These are phyloP conservation scores for Thelephora terrestris DNA, from an alignment of 1,284 basidiomycete species.

Conservation along the genomic window DNA sequence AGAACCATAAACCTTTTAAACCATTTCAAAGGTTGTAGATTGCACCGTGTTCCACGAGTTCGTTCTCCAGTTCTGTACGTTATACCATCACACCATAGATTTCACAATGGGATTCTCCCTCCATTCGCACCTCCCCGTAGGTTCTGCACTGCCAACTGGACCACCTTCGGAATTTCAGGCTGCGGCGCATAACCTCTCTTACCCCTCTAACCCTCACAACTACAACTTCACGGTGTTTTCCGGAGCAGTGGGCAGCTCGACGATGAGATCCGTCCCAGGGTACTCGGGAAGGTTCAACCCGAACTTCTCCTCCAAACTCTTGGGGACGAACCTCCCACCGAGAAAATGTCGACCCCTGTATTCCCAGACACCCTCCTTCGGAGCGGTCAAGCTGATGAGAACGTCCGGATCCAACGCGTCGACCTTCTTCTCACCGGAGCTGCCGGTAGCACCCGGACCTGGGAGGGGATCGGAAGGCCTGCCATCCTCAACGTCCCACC, in stretches of 20 bases:
- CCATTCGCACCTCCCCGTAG: too few species aligned
- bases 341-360: conserved; percentile 86
- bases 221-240: conserved; percentile 14
- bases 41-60: too few species aligned
- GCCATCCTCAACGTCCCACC: conserved; percentile 89
- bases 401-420: conserved; percentile 58
- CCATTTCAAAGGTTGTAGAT: too few species aligned
- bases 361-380: conserved; percentile 75
- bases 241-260: conserved; percentile 42
- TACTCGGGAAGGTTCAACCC: conserved; percentile 72
- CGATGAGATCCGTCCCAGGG: conserved; percentile 70
- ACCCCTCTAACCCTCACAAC: conserved; percentile 12
- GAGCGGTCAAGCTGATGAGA: conserved; percentile 86
- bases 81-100: too few species aligned
- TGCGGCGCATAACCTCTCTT: too few species aligned
- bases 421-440: conserved; percentile 22
- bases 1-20: too few species aligned
- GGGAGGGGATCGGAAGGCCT: too few species aligned
- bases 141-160: too few species aligned
- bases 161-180: too few species aligned
- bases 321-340: conserved; percentile 86
- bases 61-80: too few species aligned
- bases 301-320: conserved; percentile 59
- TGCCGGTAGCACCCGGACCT: conserved; percentile 34
- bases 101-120: too few species aligned